Evolutionary conservation across 805 yeast species (phyloP).

Genomic region (Trichomonascus vanleenenianus): DNA sequence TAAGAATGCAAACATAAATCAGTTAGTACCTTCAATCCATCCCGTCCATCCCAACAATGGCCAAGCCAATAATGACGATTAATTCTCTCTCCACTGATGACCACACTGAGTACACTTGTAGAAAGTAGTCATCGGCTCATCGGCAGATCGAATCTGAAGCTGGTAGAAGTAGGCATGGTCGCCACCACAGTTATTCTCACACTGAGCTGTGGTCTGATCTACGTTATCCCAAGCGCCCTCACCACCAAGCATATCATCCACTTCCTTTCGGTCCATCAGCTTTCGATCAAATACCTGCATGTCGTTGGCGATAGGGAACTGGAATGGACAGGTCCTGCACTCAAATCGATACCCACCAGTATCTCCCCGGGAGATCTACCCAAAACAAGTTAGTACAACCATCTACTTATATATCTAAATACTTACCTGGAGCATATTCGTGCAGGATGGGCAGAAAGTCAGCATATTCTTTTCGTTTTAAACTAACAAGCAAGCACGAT

Average conservation of each 20-base stretch:
- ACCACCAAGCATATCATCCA: constrained; percentile 95
- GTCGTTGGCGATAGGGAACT: constrained; percentile 72
- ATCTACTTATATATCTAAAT: neutral
- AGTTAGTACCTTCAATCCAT: neutral
- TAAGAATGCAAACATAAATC: too few species aligned
- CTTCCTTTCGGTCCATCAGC: constrained; percentile 74
- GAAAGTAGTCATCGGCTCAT: constrained; percentile 99
- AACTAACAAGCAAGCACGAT: too few species aligned
- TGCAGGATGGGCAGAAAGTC: constrained; percentile 91
- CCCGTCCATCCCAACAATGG: too few species aligned
- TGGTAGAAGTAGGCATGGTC: constrained; percentile 95
- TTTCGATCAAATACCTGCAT: constrained; percentile 81
- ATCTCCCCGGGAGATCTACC: constrained; percentile 48
- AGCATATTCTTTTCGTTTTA: too few species aligned
- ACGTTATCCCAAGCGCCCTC: constrained; percentile 99
- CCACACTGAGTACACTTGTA: constrained; percentile 92
- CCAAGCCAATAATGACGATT: constrained; percentile 8
- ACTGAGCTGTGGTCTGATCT: constrained; percentile 88
- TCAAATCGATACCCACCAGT: constrained; percentile 55
- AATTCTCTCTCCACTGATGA: constrained; percentile 96
- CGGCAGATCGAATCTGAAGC: constrained; percentile 93
- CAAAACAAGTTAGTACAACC: constrained; percentile 7
- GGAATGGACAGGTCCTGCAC: constrained; percentile 94
- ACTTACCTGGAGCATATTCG: constrained; percentile 74
- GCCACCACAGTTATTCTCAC: constrained; percentile 86